Evolutionary conservation across 495 filamentous ascomycete species (phyloP).

Genomic region (Neurospora sp.): DNA sequence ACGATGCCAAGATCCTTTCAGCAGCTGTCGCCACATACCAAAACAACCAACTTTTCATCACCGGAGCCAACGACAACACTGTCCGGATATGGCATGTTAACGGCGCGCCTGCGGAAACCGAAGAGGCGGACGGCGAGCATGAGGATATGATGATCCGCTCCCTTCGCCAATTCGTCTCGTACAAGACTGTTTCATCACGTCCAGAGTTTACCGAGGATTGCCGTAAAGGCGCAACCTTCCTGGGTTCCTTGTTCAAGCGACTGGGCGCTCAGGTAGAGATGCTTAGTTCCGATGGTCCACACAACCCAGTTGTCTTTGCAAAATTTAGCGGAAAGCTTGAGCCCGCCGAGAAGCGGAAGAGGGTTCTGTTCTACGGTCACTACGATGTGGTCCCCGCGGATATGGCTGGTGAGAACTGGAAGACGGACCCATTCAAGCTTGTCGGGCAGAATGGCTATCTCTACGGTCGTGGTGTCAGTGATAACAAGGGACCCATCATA

Average conservation of each 20-base stretch:
- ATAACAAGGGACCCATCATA: conserved; percentile 93
- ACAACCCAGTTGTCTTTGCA: conserved; percentile 85
- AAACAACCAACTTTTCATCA: conserved; percentile 68
- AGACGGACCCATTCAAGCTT: conserved; percentile 74
- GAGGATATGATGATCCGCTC: conserved; percentile 74
- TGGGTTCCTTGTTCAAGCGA: conserved; percentile 79
- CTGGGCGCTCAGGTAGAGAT: conserved; percentile 83
- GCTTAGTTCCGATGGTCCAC: conserved; percentile 57
- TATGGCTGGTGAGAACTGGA: conserved; percentile 67
- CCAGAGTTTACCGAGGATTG: conserved; percentile 80
- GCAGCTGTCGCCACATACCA: conserved; percentile 62
- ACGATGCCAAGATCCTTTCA: conserved; percentile 78
- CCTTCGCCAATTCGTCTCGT: conserved; percentile 76
- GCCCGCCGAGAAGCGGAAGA: conserved; percentile 53
- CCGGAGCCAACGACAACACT: conserved; percentile 87
- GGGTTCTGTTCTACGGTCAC: conserved; percentile 92
- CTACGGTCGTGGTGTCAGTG: conserved; percentile 91
- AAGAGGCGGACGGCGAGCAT: conserved; percentile 18
- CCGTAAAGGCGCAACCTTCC: conserved; percentile 80
- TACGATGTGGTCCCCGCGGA: conserved; percentile 98
- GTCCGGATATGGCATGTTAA: conserved; percentile 82
- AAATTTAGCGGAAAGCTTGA: conserved; percentile 64
- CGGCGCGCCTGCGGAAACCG: conserved; percentile 34
- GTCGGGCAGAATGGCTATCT: conserved; percentile 83
- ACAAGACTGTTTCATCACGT: conserved; percentile 79